phyloP scores from a whole-genome alignment of 2,329 filamentous ascomycete genomes.

The Sporothrix curviconia region DNA sequence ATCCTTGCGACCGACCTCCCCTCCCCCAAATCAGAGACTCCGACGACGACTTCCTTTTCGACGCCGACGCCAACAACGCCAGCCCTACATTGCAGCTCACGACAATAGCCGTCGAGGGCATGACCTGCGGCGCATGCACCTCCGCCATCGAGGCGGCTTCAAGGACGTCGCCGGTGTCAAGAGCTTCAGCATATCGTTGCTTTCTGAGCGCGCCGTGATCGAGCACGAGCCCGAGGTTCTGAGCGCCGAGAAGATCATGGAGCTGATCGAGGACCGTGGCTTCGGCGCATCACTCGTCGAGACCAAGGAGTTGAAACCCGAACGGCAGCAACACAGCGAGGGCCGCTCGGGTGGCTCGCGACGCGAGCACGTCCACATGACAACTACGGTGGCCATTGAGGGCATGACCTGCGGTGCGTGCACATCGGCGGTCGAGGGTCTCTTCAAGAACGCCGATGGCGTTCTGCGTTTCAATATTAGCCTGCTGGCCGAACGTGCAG shows the following conservation, averaged over 20 bases:
- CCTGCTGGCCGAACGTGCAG: slow-evolving; percentile 82
- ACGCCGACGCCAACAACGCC: slow-evolving; percentile 33
- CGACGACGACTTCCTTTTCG: slow-evolving; percentile 25
- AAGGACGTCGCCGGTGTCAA: slow-evolving; percentile 66
- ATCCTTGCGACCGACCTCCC: slow-evolving; percentile 77
- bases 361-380: slow-evolving; percentile 42
- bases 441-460: slow-evolving; percentile 71
- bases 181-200: slow-evolving; percentile 72
- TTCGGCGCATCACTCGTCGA: slow-evolving; percentile 77
- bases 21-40: slow-evolving; percentile 40
- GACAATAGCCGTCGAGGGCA: slow-evolving; percentile 72
- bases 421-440: slow-evolving; percentile 81
- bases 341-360: slow-evolving; percentile 48
- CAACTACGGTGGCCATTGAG: slow-evolving; percentile 81
- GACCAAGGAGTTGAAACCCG: slow-evolving; percentile 46
- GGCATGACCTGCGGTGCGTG: slow-evolving; percentile 98
- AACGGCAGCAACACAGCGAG: slow-evolving; percentile 25
- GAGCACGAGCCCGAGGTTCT: slow-evolving; percentile 62
- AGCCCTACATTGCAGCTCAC: slow-evolving; percentile 52
- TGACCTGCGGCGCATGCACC: slow-evolving; percentile 88
- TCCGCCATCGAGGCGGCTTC: slow-evolving; percentile 77
- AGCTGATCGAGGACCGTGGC: slow-evolving; percentile 63
- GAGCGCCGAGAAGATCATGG: slow-evolving; percentile 47
- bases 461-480: slow-evolving; percentile 90
- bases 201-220: slow-evolving; percentile 79